Evolutionary conservation across 2,329 filamentous ascomycete species (phyloP).

Genomic region (Aspergillus fischeri): DNA sequence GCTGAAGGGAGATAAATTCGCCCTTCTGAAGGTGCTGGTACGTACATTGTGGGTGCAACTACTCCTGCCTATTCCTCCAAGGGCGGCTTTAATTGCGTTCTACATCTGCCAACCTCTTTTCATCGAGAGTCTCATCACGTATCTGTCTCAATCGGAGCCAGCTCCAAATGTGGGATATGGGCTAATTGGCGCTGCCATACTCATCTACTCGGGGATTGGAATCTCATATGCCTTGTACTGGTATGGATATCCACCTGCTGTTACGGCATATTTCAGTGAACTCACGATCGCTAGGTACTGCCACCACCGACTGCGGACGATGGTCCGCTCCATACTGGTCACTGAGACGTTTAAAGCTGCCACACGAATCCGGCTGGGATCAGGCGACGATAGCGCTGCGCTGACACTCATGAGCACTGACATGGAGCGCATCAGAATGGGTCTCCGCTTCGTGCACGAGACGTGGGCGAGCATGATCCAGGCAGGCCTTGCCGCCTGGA

Average conservation of each 20-base stretch:
- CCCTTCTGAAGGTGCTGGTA: too few species aligned
- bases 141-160: constrained; percentile 3
- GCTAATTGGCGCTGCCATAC: too few species aligned
- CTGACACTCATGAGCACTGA: constrained; percentile 13
- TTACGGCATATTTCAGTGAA: too few species aligned
- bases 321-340: too few species aligned
- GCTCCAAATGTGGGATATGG: too few species aligned
- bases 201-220: too few species aligned
- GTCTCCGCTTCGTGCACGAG: constrained; percentile 5
- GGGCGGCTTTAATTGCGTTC: constrained; percentile 22
- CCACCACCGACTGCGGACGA: too few species aligned
- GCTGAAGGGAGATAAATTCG: constrained; percentile 2
- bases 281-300: too few species aligned
- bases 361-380: constrained; percentile 1
- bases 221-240: too few species aligned
- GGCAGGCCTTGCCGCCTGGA: too few species aligned
- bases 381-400: constrained; percentile 3
- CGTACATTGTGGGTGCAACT: constrained; percentile 13
- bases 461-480: constrained; percentile 4
- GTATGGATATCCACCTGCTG: not conserved
- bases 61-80: constrained; percentile 19
- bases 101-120: constrained; percentile 24
- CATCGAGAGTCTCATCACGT: constrained; percentile 18
- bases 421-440: constrained; percentile 9
- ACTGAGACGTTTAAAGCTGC: constrained; percentile 1